Percentiles rank a stretch among this genome's conserved stretches.
phyloP scores from a whole-genome alignment of 371 early-diverging fungal species.

The Syncephalastrum racemosum region DNA sequence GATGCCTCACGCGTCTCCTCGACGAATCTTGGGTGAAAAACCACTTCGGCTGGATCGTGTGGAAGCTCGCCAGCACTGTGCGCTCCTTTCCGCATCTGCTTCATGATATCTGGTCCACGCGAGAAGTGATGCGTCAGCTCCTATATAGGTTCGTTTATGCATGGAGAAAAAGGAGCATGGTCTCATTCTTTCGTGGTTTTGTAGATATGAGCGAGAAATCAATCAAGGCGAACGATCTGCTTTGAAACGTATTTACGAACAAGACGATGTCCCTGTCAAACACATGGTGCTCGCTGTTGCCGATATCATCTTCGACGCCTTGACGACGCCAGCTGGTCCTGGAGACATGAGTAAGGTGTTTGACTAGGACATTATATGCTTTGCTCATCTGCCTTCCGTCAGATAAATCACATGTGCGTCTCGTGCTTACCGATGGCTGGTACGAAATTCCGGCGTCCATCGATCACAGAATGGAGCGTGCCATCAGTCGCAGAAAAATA shows the following conservation, averaged over 20 bases:
- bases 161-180: not conserved
- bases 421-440: conserved; percentile 82
- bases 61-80: conserved; percentile 19
- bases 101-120: conserved; percentile 41
- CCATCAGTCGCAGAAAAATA: conserved; percentile 44
- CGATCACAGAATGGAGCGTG: conserved; percentile 55
- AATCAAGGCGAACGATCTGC: conserved; percentile 68
- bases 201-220: conserved; percentile 73
- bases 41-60: conserved; percentile 24
- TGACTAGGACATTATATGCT: not conserved
- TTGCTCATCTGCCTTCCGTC: not conserved
- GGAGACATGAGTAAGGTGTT: not conserved
- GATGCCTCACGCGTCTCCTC: conserved; percentile 37
- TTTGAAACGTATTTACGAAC: conserved; percentile 67
- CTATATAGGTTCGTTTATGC: conserved; percentile 43
- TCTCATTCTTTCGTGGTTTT: not conserved
- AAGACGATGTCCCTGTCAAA: conserved; percentile 58
- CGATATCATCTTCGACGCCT: conserved; percentile 22
- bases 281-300: conserved; percentile 74
- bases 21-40: conserved; percentile 65
- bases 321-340: conserved; percentile 2
- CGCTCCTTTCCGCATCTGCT: conserved; percentile 49
- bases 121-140: conserved; percentile 59
- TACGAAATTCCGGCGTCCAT: conserved; percentile 60
- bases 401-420: conserved; percentile 8